These are phyloP conservation scores for Colletotrichum sp. DNA, from an alignment of 2,329 filamentous ascomycete genomes.

Conservation along the genomic window DNA sequence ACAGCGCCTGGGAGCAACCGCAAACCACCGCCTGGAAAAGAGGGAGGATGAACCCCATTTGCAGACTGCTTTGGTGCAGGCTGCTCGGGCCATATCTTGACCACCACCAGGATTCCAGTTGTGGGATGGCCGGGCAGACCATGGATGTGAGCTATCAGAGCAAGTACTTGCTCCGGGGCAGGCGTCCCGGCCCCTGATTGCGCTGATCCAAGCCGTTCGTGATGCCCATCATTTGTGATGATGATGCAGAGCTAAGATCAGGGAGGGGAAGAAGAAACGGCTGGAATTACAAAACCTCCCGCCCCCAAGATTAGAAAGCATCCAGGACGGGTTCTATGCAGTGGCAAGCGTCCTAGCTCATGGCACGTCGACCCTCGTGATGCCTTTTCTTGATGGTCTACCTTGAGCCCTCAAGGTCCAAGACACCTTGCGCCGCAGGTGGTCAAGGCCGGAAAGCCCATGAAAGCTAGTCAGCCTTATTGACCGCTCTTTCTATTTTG, in stretches of 20 bases:
- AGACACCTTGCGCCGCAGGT: background rate
- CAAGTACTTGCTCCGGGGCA: background rate
- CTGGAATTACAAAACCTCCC: background rate
- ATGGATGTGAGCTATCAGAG: background rate
- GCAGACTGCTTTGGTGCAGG: too few relatives aligned
- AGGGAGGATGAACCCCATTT: too few relatives aligned
- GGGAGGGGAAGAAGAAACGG: background rate
- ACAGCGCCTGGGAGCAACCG: too few relatives aligned
- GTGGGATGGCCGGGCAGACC: too few relatives aligned
- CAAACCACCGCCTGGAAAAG: too few relatives aligned
- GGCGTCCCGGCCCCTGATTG: background rate
- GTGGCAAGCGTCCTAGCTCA: background rate
- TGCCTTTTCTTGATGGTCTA: background rate
- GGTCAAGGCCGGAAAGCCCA: background rate
- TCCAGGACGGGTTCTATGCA: background rate
- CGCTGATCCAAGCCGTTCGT: background rate
- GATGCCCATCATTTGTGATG: background rate
- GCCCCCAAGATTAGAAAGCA: background rate
- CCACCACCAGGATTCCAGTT: too few relatives aligned
- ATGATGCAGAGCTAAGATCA: background rate
- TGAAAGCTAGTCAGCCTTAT: background rate
- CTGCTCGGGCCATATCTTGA: too few relatives aligned
- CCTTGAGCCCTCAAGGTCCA: background rate
- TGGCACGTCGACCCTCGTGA: background rate
- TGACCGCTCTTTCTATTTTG: background rate